These are phyloP conservation scores for Aspergillus glaucus DNA, from an alignment of 2,329 filamentous ascomycete genomes.

Conservation along the genomic window DNA sequence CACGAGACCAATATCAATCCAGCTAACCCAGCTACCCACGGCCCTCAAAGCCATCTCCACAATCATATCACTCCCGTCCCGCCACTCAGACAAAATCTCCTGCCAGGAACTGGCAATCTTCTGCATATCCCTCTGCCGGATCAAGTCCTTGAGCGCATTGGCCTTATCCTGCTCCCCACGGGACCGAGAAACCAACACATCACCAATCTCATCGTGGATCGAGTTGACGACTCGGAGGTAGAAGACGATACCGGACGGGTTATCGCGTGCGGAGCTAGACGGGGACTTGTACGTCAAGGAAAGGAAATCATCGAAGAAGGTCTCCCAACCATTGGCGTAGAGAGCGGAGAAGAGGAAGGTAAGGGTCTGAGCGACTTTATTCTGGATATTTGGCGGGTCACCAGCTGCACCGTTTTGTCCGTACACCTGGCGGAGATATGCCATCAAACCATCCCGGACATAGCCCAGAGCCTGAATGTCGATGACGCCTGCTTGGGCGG, in stretches of 20 bases:
- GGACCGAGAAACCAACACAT: constrained; percentile 75
- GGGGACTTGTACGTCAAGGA: constrained; percentile 61
- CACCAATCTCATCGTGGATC: constrained; percentile 95
- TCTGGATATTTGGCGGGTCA: constrained; percentile 76
- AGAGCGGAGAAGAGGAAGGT: constrained; percentile 87
- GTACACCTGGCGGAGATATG: constrained; percentile 74
- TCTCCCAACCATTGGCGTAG: constrained; percentile 80
- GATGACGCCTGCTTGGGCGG: constrained; percentile 71
- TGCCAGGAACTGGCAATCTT: constrained; percentile 89
- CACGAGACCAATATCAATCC: constrained; percentile 93
- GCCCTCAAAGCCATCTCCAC: constrained; percentile 84
- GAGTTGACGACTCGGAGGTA: constrained; percentile 85
- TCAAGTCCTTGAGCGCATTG: constrained; percentile 81
- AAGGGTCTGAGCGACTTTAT: constrained; percentile 93
- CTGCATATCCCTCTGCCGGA: constrained; percentile 77
- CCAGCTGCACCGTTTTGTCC: constrained; percentile 50
- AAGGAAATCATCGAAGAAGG: constrained; percentile 86
- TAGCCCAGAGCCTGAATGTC: constrained; percentile 65
- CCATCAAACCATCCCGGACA: constrained; percentile 74
- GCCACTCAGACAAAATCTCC: constrained; percentile 75
- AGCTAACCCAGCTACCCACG: constrained; percentile 96
- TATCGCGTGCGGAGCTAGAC: constrained; percentile 55
- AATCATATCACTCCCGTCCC: constrained; percentile 61
- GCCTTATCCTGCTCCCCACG: constrained; percentile 76
- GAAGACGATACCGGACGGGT: constrained; percentile 69